A percentile compares a stretch with the other conserved stretches of the same genome.
Evolutionary conservation across 1,284 basidiomycete species (phyloP).

Genomic region (Agaricales sp.): DNA sequence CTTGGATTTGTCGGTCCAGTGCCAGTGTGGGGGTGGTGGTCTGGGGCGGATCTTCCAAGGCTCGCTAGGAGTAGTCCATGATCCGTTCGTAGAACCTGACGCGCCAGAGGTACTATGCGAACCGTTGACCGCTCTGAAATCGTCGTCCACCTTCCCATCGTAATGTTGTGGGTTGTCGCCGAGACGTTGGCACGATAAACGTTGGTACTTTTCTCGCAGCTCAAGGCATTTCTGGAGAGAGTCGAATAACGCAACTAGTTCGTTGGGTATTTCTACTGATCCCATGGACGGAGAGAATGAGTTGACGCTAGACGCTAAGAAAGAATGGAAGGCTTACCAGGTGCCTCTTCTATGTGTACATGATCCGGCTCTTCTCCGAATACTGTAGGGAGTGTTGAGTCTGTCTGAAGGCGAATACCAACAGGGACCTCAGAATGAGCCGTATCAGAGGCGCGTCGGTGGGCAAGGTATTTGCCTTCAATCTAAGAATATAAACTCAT

Average conservation of each 20-base stretch:
- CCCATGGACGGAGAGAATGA: too few species aligned
- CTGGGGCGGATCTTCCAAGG: constrained; percentile 82
- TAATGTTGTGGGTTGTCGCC: constrained; percentile 89
- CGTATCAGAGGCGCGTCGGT: neutral
- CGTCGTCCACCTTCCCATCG: constrained; percentile 63
- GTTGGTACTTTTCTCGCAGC: constrained; percentile 89
- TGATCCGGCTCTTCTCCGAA: neutral
- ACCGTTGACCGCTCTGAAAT: constrained; percentile 48
- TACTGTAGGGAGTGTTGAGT: neutral
- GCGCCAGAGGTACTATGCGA: constrained; percentile 27
- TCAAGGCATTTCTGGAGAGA: constrained; percentile 73
- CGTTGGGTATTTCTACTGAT: constrained; percentile 16
- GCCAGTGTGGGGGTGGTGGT: constrained; percentile 92
- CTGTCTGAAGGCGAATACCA: neutral
- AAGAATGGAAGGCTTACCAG: neutral
- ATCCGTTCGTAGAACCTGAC: constrained; percentile 27
- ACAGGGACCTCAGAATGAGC: neutral
- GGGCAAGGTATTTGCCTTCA: neutral
- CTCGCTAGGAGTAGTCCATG: constrained; percentile 13
- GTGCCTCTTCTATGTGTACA: neutral
- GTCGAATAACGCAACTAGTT: constrained; percentile 46
- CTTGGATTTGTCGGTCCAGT: constrained; percentile 57
- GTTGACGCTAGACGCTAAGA: neutral
- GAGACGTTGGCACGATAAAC: constrained; percentile 73
- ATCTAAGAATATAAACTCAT: neutral